phyloP scores from a whole-genome alignment of 192 early-diverging fungal species.

The Helicostylum pulchrum region DNA sequence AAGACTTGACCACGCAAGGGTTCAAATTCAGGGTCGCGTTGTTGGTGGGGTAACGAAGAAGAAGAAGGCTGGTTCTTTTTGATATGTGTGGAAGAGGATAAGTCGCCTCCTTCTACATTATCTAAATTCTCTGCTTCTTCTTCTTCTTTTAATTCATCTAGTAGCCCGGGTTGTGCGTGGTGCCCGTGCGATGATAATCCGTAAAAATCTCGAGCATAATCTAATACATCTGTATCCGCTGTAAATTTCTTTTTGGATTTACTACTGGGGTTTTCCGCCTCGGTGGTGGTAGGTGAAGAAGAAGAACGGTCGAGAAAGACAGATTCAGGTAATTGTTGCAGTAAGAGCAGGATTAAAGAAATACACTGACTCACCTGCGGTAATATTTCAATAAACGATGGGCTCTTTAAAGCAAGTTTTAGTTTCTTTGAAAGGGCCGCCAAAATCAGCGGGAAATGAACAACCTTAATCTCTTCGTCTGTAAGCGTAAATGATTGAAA shows the following conservation, averaged over 20 bases:
- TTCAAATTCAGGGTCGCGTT: slow-evolving; percentile 1
- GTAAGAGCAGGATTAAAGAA: slow-evolving; percentile 27
- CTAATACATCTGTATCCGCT: slow-evolving; percentile 35
- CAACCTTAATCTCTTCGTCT: slow-evolving; percentile 78
- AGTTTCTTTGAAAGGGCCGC: slow-evolving; percentile 52
- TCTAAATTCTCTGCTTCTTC: neutral
- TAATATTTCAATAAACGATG: slow-evolving; percentile 24
- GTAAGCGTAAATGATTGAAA: slow-evolving; percentile 69
- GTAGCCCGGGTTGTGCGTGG: neutral
- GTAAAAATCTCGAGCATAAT: slow-evolving; percentile 52
- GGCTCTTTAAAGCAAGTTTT: slow-evolving; percentile 7
- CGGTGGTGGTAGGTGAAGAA: no score
- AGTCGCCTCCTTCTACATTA: slow-evolving; percentile 19
- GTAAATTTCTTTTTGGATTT: slow-evolving; percentile 26
- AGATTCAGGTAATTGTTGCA: slow-evolving; percentile 33
- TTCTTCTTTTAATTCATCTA: neutral
- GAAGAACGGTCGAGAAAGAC: slow-evolving; percentile 29
- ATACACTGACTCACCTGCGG: slow-evolving; percentile 33
- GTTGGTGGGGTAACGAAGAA: neutral
- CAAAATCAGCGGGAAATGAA: slow-evolving; percentile 80
- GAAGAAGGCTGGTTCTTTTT: neutral
- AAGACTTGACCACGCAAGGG: slow-evolving; percentile 20
- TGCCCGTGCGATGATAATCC: neutral
- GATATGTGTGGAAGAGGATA: slow-evolving; percentile 7
- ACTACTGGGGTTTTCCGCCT: neutral